Evolutionary conservation across 164 flowering plant species (phyloP), one percentile per base, ranked within the genome.

Genomic region (Saururus chinensis): DNA sequence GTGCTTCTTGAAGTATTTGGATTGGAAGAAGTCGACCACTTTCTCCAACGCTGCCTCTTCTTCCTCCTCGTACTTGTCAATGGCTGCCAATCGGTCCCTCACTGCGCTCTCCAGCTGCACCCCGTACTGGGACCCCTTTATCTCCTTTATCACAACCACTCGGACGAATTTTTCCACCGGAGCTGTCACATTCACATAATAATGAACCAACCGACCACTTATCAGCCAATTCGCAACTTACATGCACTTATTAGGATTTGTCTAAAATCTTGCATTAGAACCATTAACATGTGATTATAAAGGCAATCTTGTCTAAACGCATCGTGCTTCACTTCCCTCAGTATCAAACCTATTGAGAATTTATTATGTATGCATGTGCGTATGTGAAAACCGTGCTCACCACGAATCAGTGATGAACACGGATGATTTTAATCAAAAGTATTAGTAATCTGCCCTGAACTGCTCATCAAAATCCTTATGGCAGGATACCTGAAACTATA

Each of bases 121-220:
- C 7, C 95, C 93, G 9, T 84, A 92, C 60, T 92, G 98, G 4
- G 95, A 84, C 0, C 95, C 98, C 70, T 92, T 92, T 35, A 92
- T 87, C 81, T 92, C 98, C 68, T 92, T 92, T 24, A 92, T 89
- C 73, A 85, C 88, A 73, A 87, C 98, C 8, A 89, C 79, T 60
- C 96, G 81, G 61, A 89, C 1, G 16, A 79, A 53, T 53, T 77
- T 84, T 64, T 92, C 96, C 59, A 79, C 88, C 0, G 91, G 93
- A 51, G 92, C 98, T 89, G 87, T 8, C 20, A 21, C 5, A 62
- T n/a, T 30, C 37, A 30, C 37, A 0, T 9, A 10, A 30, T 4
- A n/a, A 61, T 16, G 13, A 19, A 61, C 13, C 23, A 26, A 35
- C 62, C n/a, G n/a, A n/a, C n/a, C n/a, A n/a, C n/a, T n/a, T n/a